These are phyloP conservation scores for Exophiala phaeomuriformis DNA, from an alignment of 2,329 filamentous ascomycete genomes.

Conservation along the genomic window DNA sequence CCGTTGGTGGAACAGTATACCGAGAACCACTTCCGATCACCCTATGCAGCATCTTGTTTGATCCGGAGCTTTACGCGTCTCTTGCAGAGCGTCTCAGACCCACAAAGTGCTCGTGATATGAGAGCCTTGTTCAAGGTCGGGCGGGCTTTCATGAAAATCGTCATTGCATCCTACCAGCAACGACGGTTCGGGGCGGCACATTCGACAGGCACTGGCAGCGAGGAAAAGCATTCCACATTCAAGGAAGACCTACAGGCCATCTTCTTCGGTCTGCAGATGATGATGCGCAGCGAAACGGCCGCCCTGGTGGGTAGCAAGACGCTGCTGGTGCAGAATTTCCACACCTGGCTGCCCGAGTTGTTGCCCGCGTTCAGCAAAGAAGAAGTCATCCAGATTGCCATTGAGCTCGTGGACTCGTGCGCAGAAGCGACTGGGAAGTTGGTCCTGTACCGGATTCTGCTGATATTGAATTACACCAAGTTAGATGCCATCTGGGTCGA, in stretches of 20 bases:
- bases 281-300: constrained; percentile 83
- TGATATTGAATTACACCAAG: constrained; percentile 86
- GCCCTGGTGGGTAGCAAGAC: constrained; percentile 91
- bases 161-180: constrained; percentile 78
- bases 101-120: constrained; percentile 73
- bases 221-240: constrained; percentile 50
- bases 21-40: constrained; percentile 82
- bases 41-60: constrained; percentile 81
- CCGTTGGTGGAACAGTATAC: constrained; percentile 89
- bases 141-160: constrained; percentile 85
- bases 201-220: constrained; percentile 43
- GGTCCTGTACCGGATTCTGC: constrained; percentile 79
- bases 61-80: constrained; percentile 80
- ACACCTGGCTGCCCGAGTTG: constrained; percentile 93
- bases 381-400: constrained; percentile 83
- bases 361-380: constrained; percentile 66
- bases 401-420: constrained; percentile 91
- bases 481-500: constrained; percentile 67
- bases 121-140: constrained; percentile 93
- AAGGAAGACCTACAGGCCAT: constrained; percentile 75
- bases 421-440: constrained; percentile 81
- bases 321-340: constrained; percentile 89
- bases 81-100: constrained; percentile 72
- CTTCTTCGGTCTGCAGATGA: constrained; percentile 78
- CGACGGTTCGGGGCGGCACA: constrained; percentile 62